Percentiles rank a stretch among this genome's conserved stretches.
Conservation (phyloP, 1,284 basidiomycete genomes). For the Anthracocystis panici-leucophaei region DNA sequence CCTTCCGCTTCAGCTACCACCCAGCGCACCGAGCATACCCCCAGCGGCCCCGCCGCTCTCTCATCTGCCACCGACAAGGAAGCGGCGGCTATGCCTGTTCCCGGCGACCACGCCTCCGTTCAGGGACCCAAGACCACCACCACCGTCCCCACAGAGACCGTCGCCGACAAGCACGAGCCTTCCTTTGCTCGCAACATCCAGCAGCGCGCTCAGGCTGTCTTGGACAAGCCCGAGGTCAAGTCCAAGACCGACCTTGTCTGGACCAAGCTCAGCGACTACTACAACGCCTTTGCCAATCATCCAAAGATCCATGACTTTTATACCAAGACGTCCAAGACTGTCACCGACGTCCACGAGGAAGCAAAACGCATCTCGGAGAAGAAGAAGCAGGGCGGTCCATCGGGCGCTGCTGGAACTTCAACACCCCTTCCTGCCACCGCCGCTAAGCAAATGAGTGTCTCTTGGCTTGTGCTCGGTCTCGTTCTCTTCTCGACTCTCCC, state of each 20-base stretch:
- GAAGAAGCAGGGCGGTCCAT: slow-evolving; percentile 69
- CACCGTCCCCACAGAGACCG: slow-evolving; percentile 31
- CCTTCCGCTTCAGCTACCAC: slow-evolving; percentile 35
- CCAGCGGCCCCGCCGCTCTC: slow-evolving; percentile 49
- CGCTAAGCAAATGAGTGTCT: slow-evolving; percentile 47
- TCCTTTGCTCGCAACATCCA: slow-evolving; percentile 51
- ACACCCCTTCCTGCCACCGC: slow-evolving; percentile 20
- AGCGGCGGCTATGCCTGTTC: slow-evolving; percentile 52
- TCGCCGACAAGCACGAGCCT: slow-evolving; percentile 34
- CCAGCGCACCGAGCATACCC: slow-evolving; percentile 47
- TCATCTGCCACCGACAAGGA: slow-evolving; percentile 47
- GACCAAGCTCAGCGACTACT: slow-evolving; percentile 62
- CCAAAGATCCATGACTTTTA: slow-evolving; percentile 75
- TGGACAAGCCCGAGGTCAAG: slow-evolving; percentile 60
- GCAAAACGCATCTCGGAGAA: slow-evolving; percentile 79
- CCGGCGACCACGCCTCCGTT: slow-evolving; percentile 36
- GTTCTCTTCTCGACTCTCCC: slow-evolving; percentile 47
- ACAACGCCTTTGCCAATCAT: slow-evolving; percentile 60
- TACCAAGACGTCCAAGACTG: slow-evolving; percentile 82
- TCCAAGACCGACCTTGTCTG: slow-evolving; percentile 55
- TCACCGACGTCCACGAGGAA: slow-evolving; percentile 87
- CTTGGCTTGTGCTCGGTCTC: slow-evolving; percentile 46
- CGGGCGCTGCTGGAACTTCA: slow-evolving; percentile 49
- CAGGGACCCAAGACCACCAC: slow-evolving; percentile 53
- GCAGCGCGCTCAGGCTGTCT: slow-evolving; percentile 48